These are phyloP conservation scores for Auxenochlorella pyrenoidosa DNA, from an alignment of 139 green algal genomes.

Conservation along the genomic window DNA sequence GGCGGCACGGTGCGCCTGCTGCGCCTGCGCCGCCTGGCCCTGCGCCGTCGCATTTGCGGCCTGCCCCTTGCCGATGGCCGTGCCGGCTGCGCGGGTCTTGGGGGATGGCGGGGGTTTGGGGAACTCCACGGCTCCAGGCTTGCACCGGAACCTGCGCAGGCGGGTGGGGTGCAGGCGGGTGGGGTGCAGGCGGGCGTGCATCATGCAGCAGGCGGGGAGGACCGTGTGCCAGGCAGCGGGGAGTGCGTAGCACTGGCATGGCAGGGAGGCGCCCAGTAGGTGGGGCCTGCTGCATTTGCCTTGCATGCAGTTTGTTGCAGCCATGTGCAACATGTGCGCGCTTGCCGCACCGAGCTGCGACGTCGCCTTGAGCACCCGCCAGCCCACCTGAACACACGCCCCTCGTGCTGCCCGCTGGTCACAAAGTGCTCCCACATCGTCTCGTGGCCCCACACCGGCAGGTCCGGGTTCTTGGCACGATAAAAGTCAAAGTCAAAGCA, in stretches of 20 bases:
- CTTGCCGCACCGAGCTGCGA: neutral
- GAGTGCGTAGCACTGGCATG: neutral
- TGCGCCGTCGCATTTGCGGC: neutral
- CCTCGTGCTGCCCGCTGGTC: slow-evolving; percentile 77
- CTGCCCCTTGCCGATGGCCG: neutral
- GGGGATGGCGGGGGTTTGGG: slow-evolving; percentile 6
- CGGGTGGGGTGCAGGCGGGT: neutral
- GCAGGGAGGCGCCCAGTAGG: neutral
- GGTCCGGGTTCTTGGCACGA: slow-evolving; percentile 55
- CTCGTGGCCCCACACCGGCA: slow-evolving; percentile 27
- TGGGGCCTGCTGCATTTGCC: too few relatives aligned
- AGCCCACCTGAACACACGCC: slow-evolving; percentile 52
- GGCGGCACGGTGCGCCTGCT: neutral
- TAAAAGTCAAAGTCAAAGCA: slow-evolving; percentile 81
- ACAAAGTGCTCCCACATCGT: slow-evolving; percentile 74
- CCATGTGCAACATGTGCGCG: neutral
- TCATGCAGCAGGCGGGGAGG: neutral
- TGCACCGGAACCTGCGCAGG: slow-evolving; percentile 16
- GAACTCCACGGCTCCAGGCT: slow-evolving; percentile 14
- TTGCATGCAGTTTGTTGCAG: too few relatives aligned
- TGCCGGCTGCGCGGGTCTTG: neutral
- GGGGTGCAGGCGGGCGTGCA: neutral
- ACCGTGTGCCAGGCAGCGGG: neutral
- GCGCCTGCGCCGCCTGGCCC: neutral
- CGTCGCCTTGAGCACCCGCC: too few relatives aligned